Base-by-base conservation (phyloP, 2,329 filamentous ascomycete genomes). In the Monilinia fructicola region DNA sequence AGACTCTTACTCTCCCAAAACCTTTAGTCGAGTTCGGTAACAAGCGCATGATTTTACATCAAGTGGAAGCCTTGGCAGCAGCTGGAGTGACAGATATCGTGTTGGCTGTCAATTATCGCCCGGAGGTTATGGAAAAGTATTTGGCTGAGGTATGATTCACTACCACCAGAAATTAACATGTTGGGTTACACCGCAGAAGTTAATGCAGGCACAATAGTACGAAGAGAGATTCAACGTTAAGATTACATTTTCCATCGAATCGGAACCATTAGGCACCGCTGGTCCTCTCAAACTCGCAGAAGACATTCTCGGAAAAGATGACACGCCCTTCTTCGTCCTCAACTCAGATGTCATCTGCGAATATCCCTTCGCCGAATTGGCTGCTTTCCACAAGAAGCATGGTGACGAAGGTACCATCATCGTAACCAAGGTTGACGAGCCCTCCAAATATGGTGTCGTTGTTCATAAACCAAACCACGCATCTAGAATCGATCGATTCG, bases 281-380 rank as follows among this genome's bases (percentile, higher is more conserved):
- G 94, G 94, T 66, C 95, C 94, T 70, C 84, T 99, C 73, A 99
- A 98, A 84, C 88, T 99, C 70, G 94, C 94, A 68, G 94, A 97
- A 82, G 87, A 90, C 77, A 93, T 94, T 74, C 86, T 99, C 65
- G 90, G 86, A 78, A 98, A 98, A 83, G 93, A 97, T 78, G 91
- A 97, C 79, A 84, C 87, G 31, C 95, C 95, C 65, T 98, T 98
- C 84, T 98, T 99, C 80, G 95, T 99, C 65, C 89, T 99, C 74
- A 99, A 99, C 85, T 96, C 93, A 64, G 94, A 99, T 77, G 89
- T 99, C 76, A 98, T 96, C 78, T 99, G 94, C 87, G 93, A 98
- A 74, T 98, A 94, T 79, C 95, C 94, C 66, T 97, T 99, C 84
- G 84, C 91, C 78, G 85, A 96, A 74, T 87, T 98, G 62, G 91